These are phyloP conservation scores for Diaporthe nobilis DNA, from an alignment of 2,329 filamentous ascomycete species.

Conservation along the genomic window DNA sequence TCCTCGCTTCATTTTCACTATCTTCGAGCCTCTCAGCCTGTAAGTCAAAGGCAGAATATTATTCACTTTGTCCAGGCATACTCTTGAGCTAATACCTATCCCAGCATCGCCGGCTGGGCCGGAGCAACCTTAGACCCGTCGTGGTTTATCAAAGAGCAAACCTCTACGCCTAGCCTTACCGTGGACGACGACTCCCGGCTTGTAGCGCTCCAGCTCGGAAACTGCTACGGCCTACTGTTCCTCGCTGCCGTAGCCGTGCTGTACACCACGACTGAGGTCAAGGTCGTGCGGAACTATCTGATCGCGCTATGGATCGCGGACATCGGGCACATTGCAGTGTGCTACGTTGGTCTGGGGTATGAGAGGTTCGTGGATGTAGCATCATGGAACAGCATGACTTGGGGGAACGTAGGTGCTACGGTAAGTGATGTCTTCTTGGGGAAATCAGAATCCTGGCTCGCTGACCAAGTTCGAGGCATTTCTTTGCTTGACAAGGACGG, in stretches of 20 bases:
- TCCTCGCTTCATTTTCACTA: slow-evolving; percentile 76
- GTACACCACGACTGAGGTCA: slow-evolving; percentile 74
- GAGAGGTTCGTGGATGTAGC: slow-evolving; percentile 65
- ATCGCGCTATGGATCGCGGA: slow-evolving; percentile 76
- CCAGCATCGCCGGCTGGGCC: slow-evolving; percentile 71
- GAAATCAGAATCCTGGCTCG: slow-evolving; percentile 26
- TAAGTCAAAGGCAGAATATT: slow-evolving; percentile 54
- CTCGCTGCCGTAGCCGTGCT: slow-evolving; percentile 75
- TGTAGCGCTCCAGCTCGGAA: slow-evolving; percentile 78
- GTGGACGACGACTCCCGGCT: slow-evolving; percentile 64
- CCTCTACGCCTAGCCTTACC: slow-evolving; percentile 57
- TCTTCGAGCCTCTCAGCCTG: slow-evolving; percentile 79
- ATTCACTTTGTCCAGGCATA: slow-evolving; percentile 35
- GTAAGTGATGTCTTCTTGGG: slow-evolving; percentile 54
- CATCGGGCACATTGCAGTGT: slow-evolving; percentile 76
- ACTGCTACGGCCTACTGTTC: slow-evolving; percentile 76
- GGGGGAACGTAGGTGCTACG: slow-evolving; percentile 79
- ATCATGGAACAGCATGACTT: slow-evolving; percentile 79
- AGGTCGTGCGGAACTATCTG: slow-evolving; percentile 77
- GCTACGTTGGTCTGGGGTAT: slow-evolving; percentile 70
- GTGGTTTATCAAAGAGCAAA: slow-evolving; percentile 76
- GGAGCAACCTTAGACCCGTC: slow-evolving; percentile 68
- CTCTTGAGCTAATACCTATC: background rate
- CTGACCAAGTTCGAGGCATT: slow-evolving; percentile 56
- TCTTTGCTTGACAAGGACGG: slow-evolving; percentile 68